A percentile compares a stretch with the other conserved stretches of the same genome.
These are phyloP conservation scores for Pisolithus tinctorius DNA, from an alignment of 768 basidiomycete genomes.

Conservation along the genomic window DNA sequence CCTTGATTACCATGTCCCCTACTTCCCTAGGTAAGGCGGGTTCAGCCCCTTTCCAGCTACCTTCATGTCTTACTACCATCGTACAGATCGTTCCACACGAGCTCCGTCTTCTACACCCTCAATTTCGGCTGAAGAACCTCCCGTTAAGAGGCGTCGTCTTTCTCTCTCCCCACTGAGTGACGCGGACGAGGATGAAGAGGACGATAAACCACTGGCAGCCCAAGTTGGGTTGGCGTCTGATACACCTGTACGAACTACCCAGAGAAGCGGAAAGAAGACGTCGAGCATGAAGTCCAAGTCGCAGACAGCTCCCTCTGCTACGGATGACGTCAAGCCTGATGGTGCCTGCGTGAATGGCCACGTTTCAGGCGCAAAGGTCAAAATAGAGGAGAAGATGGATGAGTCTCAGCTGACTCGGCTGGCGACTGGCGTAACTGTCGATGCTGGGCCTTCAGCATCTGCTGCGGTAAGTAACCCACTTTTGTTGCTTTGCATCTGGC, in stretches of 20 bases:
- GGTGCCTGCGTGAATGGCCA: conserved; percentile 40
- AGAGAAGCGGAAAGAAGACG: conserved; percentile 49
- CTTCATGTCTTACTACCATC: conserved; percentile 2
- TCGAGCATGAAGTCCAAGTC: conserved; percentile 56
- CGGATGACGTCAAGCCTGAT: conserved; percentile 32
- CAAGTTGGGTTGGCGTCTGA: conserved; percentile 31
- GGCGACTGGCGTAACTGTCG: conserved; percentile 75
- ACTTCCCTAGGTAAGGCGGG: conserved; percentile 46
- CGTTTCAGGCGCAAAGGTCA: conserved; percentile 47
- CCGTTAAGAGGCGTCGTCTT: conserved; percentile 46
- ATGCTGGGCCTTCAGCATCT: conserved; percentile 44
- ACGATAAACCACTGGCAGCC: conserved; percentile 50
- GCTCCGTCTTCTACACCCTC: conserved; percentile 33
- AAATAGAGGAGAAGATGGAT: conserved; percentile 75
- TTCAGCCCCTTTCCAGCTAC: neutral
- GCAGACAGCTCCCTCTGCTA: conserved; percentile 40
- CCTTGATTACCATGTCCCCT: conserved; percentile 42
- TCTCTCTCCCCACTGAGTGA: conserved; percentile 53
- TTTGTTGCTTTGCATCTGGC: neutral
- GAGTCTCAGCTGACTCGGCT: conserved; percentile 70
- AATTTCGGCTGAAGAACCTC: conserved; percentile 37
- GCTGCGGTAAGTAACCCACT: conserved; percentile 36
- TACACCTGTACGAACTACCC: conserved; percentile 25
- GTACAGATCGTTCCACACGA: conserved; percentile 20
- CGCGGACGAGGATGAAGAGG: conserved; percentile 40